Evolutionary conservation across 345 rosid genomes (phyloP).

Genomic region (Cardamine resedifolia): DNA sequence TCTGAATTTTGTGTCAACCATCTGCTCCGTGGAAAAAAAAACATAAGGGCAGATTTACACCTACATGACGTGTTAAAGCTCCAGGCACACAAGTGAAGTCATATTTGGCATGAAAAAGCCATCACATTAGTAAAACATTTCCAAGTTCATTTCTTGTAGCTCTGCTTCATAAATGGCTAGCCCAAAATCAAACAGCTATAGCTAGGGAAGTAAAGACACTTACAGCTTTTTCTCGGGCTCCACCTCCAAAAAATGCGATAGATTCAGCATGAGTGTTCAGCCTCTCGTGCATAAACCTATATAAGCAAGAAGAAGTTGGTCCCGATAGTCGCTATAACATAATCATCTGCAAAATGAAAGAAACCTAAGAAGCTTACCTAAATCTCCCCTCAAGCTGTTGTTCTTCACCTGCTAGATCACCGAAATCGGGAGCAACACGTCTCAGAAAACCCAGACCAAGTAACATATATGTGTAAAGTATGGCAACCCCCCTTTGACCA

Average conservation of each 20-base stretch:
- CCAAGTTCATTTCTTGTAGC: constrained; percentile 12
- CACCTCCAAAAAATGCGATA: constrained; percentile 99
- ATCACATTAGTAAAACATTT: neutral
- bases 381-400: constrained; percentile 96
- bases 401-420: constrained; percentile 76
- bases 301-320: constrained; percentile 24
- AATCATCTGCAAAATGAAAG: constrained; percentile 21
- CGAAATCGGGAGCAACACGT: constrained; percentile 89
- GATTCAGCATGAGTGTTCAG: constrained; percentile 97
- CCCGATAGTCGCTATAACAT: constrained; percentile 1
- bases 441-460: constrained; percentile 93
- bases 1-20: constrained; percentile 85
- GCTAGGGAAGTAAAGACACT: constrained; percentile 39
- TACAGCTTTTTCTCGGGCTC: constrained; percentile 96
- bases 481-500: constrained; percentile 92
- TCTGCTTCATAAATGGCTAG: neutral
- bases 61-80: constrained; percentile 16
- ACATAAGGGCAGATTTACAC: constrained; percentile 8
- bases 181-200: constrained; percentile 8
- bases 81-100: constrained; percentile 18
- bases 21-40: constrained; percentile 45
- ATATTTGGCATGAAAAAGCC: constrained; percentile 12
- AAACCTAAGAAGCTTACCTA: constrained; percentile 51
- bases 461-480: constrained; percentile 90
- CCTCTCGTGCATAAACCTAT: constrained; percentile 99